Evolutionary conservation across 2,329 filamentous ascomycete genomes (phyloP).

Genomic region (Colletotrichum kahawae): DNA sequence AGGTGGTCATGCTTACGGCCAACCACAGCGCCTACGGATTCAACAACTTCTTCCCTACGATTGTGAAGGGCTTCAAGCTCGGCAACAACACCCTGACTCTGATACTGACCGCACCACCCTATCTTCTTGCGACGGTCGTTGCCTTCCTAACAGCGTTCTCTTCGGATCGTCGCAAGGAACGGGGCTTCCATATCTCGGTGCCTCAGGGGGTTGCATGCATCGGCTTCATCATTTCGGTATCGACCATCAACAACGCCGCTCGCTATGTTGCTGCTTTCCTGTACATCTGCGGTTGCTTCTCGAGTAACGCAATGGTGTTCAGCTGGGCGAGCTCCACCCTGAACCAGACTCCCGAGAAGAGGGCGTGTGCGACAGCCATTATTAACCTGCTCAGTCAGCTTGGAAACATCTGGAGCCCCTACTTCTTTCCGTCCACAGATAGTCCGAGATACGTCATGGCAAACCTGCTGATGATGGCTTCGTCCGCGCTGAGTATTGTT

Average conservation of each 20-base stretch:
- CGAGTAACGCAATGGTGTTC: constrained; percentile 35
- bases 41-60: constrained; percentile 28
- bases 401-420: constrained; percentile 42
- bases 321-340: constrained; percentile 38
- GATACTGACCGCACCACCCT: constrained; percentile 31
- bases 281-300: constrained; percentile 28
- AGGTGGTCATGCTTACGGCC: constrained; percentile 21
- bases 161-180: constrained; percentile 21
- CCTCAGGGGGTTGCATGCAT: constrained; percentile 47
- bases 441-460: constrained; percentile 32
- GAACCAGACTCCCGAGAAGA: constrained; percentile 40
- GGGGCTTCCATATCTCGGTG: constrained; percentile 24
- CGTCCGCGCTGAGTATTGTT: neutral
- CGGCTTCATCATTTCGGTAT: constrained; percentile 64
- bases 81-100: constrained; percentile 33
- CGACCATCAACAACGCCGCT: constrained; percentile 56
- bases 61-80: constrained; percentile 35
- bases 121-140: constrained; percentile 22
- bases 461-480: constrained; percentile 27
- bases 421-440: constrained; percentile 36
- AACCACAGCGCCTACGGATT: constrained; percentile 28
- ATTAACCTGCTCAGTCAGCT: constrained; percentile 42
- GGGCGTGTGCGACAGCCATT: constrained; percentile 36
- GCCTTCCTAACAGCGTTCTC: constrained; percentile 20
- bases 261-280: constrained; percentile 47